Evolutionary conservation across 108 stramenopile species (phyloP), one percentile per base, ranked within the genome.

Genomic region (Cafeteria roenbergensis): DNA sequence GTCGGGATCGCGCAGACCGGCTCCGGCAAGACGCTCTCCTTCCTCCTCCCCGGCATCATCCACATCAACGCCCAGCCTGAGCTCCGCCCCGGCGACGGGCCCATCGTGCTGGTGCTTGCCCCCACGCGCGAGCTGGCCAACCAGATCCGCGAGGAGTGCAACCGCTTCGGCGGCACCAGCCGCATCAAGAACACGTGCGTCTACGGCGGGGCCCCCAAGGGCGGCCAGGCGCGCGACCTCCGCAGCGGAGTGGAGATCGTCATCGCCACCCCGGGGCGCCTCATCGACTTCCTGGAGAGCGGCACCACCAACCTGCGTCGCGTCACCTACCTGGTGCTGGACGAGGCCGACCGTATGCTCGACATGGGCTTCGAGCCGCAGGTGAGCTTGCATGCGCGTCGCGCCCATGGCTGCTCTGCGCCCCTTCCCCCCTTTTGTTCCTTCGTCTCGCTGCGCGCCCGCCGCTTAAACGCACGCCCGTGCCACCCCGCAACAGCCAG

Each of bases 71-170:
- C 93, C 35, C 94, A 93, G 88, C 93, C 86, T 61, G 94, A 99
- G 68, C 81, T 99, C 58, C 87, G 93, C 72, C 91, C 88, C 1
- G 98, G 95, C 21, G 95, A 99, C 58, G 98, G 98, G 0, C 98
- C 95, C 8, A 97, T 97, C 71, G 89, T 93, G 0, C 84, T 99
- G 24, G 93, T 90, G 9, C 75, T 95, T 35, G 94, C 95, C 8
- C 98, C 98, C 0, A 99, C 98, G 8, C 90, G 98, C 33, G 98
- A 99, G 77, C 90, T 99, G 34, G 98, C 98, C 0, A 80, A 91
- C 34, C 98, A 99, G 79, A 99, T 99, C 85, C 93, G 95, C 70
- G 91, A 89, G 63, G 95, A 99, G 75, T 95, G 94, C 67, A 94
- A 94, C 84, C 94, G 94, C 75, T 99, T 99, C 71, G 95, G 94